These are phyloP conservation scores for Candida insectalens DNA, from an alignment of 805 yeast species.

Conservation along the genomic window DNA sequence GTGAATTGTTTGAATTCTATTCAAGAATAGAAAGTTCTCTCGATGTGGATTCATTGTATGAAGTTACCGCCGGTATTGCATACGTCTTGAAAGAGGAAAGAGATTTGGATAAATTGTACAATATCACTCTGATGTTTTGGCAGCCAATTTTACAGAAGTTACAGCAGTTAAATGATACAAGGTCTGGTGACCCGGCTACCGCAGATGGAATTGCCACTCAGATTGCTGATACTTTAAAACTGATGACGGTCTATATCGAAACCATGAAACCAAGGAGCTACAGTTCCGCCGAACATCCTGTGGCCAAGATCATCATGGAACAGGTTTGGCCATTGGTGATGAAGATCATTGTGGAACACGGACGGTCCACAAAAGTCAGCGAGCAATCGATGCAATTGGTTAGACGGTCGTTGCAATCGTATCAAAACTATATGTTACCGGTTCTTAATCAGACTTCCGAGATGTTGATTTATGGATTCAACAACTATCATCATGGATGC, in stretches of 20 bases:
- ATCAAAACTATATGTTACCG: constrained; percentile 44
- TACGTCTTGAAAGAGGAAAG: constrained; percentile 63
- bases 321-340: constrained; percentile 49
- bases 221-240: constrained; percentile 68
- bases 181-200: constrained; percentile 8
- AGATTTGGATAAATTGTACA: constrained; percentile 36
- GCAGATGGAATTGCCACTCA: constrained; percentile 30
- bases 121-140: constrained; percentile 53
- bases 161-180: constrained; percentile 10
- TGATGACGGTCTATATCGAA: constrained; percentile 49
- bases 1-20: constrained; percentile 70
- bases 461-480: constrained; percentile 61
- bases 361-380: constrained; percentile 52
- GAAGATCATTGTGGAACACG: constrained; percentile 41
- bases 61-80: constrained; percentile 83
- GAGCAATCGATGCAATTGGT: constrained; percentile 68
- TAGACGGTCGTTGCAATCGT: constrained; percentile 55
- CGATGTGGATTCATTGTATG: constrained; percentile 62
- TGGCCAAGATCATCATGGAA: constrained; percentile 42
- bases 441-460: constrained; percentile 58
- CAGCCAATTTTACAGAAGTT: constrained; percentile 50
- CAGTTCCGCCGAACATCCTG: constrained; percentile 33
- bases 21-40: constrained; percentile 41
- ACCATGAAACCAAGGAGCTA: constrained; percentile 39
- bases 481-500: constrained; percentile 63